These are phyloP conservation scores for Coemansia sp. DNA, from an alignment of 192 early-diverging fungal species.

Conservation along the genomic window DNA sequence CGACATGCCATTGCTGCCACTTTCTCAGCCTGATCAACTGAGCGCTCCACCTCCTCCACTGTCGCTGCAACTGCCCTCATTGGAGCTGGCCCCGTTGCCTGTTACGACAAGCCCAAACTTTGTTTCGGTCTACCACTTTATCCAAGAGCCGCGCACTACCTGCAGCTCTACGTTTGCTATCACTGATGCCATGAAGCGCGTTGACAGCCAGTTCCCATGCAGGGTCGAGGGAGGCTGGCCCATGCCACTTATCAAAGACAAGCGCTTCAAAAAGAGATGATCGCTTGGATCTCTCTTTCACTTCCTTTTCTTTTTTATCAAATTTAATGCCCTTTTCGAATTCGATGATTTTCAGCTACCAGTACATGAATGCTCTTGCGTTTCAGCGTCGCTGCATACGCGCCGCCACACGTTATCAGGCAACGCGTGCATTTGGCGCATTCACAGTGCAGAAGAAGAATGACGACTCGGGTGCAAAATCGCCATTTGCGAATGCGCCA, in stretches of 20 bases:
- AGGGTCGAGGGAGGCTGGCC: constrained; percentile 25
- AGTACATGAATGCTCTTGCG: neutral
- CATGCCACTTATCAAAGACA: neutral
- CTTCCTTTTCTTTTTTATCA: neutral
- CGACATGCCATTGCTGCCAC: neutral
- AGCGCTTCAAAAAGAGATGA: neutral
- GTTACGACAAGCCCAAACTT: neutral
- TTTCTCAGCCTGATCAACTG: neutral
- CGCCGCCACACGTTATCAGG: neutral
- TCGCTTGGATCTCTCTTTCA: neutral
- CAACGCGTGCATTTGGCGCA: neutral
- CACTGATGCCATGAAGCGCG: constrained; percentile 26
- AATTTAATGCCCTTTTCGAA: neutral
- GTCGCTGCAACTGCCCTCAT: neutral
- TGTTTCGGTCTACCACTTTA: constrained; percentile 8
- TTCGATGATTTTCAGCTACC: neutral
- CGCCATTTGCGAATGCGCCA: constrained; percentile 42
- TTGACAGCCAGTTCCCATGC: constrained; percentile 18
- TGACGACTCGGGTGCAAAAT: neutral
- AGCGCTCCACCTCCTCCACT: neutral
- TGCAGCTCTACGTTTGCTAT: constrained; percentile 21
- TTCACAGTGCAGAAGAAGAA: neutral
- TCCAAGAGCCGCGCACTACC: constrained; percentile 24
- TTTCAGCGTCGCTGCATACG: neutral
- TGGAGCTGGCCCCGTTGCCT: neutral